Percentiles rank a stretch among this genome's conserved stretches.
Conservation (phyloP, 768 basidiomycete genomes). For the Aureoboletus auriporus region DNA sequence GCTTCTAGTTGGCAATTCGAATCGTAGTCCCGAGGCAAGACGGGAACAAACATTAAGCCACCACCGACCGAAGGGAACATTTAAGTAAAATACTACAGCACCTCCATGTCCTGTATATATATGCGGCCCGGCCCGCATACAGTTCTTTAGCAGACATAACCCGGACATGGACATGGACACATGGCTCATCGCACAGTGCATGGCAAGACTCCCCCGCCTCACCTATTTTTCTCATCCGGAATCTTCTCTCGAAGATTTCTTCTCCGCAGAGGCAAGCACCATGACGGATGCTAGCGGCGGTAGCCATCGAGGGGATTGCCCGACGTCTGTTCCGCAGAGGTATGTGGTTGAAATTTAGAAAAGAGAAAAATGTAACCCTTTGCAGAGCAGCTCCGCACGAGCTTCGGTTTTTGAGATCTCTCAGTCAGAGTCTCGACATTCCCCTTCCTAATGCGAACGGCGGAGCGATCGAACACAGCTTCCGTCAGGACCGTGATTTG, state of each 20-base stretch:
- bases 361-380: neutral
- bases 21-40: too few relatives aligned
- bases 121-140: neutral
- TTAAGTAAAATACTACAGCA: neutral
- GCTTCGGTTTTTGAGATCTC: constrained; percentile 3
- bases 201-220: constrained; percentile 6
- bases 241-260: constrained; percentile 12
- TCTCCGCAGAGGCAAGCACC: constrained; percentile 1
- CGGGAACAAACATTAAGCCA: neutral
- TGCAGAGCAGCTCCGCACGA: constrained; percentile 6
- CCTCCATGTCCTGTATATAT: neutral
- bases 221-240: constrained; percentile 14
- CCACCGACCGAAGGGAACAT: too few relatives aligned
- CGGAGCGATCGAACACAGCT: neutral
- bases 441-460: neutral
- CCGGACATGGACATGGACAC: constrained; percentile 2
- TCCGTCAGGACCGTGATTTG: neutral
- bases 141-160: too few relatives aligned
- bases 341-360: neutral
- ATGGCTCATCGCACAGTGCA: constrained; percentile 12
- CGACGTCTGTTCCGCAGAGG: neutral
- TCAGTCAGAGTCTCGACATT: constrained; percentile 3
- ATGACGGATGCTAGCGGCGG: neutral
- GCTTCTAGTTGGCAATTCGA: too few relatives aligned
- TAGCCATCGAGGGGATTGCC: neutral